Conservation (phyloP, 148 eudicot species). For the Cornus suecica region DNA sequence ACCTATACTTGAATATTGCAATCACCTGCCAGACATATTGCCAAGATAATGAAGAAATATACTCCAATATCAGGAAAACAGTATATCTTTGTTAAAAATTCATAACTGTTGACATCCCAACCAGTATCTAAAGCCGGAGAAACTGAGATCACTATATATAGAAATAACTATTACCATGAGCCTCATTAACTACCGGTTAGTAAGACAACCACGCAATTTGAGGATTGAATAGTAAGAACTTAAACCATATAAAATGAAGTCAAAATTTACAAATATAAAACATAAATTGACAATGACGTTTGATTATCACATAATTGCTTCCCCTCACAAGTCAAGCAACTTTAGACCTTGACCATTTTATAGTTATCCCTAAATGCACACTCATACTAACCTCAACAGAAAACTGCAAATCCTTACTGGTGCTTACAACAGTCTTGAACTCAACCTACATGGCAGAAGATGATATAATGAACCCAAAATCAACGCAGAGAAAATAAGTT, state of each 20-base stretch:
- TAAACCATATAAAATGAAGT: neutral
- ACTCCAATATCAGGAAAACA: neutral
- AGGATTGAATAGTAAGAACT: neutral
- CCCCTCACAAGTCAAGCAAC: too few species aligned
- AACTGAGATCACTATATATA: neutral
- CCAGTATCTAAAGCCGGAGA: neutral
- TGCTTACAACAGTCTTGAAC: slow-evolving; percentile 68
- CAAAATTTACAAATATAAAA: neutral
- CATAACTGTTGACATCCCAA: neutral
- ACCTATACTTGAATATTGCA: neutral
- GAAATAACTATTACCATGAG: neutral
- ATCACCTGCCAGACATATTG: neutral
- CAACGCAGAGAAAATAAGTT: neutral
- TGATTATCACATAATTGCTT: neutral
- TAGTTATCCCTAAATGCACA: too few species aligned
- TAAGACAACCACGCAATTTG: neutral
- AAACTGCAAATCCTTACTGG: slow-evolving; percentile 79
- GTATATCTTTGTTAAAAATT: neutral
- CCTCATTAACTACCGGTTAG: neutral
- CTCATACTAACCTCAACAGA: slow-evolving; percentile 71
- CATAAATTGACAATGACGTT: neutral
- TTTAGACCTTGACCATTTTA: too few species aligned
- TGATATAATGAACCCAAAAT: slow-evolving; percentile 3
- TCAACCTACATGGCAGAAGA: slow-evolving; percentile 62
- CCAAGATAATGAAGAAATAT: neutral